A percentile compares a stretch with the other conserved stretches of the same genome.
These are phyloP conservation scores for Populus hybrid DNA, from an alignment of 441 rosid species.

Conservation along the genomic window DNA sequence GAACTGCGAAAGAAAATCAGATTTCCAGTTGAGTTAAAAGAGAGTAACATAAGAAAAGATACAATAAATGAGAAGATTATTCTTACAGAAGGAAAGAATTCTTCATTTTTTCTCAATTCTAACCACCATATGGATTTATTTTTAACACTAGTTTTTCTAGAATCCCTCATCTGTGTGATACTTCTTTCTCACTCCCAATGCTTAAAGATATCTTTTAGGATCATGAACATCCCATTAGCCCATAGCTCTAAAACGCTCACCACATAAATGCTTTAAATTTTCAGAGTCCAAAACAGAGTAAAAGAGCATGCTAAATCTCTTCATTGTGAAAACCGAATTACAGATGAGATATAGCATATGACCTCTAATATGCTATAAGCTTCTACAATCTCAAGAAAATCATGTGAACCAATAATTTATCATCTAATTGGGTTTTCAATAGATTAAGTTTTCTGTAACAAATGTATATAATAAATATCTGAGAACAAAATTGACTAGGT, in stretches of 20 bases:
- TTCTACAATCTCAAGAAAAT: background rate
- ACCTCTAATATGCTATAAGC: background rate
- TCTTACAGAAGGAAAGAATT: background rate
- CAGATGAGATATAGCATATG: no score
- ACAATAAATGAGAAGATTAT: background rate
- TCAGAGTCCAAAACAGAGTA: no score
- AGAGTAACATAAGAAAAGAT: background rate
- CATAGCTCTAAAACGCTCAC: no score
- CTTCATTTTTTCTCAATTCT: background rate
- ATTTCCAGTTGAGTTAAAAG: background rate
- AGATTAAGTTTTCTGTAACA: background rate
- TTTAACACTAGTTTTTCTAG: background rate
- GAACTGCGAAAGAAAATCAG: slow-evolving; percentile 41
- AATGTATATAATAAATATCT: background rate
- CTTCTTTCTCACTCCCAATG: background rate
- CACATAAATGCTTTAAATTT: no score
- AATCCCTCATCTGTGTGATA: background rate
- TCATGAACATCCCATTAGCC: background rate
- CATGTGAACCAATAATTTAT: background rate
- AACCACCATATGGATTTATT: background rate
- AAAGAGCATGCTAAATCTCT: no score
- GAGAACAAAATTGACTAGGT: background rate
- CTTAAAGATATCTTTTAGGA: background rate
- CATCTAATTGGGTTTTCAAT: no score
- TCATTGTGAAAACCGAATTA: no score